Conservation (phyloP, 345 rosid species). For the Lumnitzera racemosa region DNA sequence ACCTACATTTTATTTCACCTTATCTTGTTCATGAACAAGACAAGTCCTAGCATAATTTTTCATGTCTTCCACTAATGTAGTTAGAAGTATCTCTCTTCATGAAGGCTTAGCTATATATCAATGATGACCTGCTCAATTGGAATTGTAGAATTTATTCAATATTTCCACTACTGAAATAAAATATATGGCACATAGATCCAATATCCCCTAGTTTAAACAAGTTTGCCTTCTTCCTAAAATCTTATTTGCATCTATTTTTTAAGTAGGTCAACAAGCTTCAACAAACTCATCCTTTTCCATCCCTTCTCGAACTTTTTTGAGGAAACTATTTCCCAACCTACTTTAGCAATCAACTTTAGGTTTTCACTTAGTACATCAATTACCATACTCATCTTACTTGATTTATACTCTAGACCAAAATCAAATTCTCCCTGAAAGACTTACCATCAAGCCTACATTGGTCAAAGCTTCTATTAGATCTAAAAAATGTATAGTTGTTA, state of each 20-base stretch:
- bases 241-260: too few species aligned
- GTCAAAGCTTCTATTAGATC: neutral
- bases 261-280: too few species aligned
- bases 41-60: neutral
- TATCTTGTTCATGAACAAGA: neutral
- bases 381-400: neutral
- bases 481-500: neutral
- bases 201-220: too few species aligned
- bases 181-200: too few species aligned
- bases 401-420: constrained; percentile 1
- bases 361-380: constrained; percentile 3
- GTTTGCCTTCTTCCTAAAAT: too few species aligned
- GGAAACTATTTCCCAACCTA: neutral
- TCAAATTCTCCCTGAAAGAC: neutral
- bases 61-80: neutral
- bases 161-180: too few species aligned
- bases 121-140: neutral
- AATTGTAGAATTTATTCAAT: constrained; percentile 1
- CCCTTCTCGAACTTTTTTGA: neutral
- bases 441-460: neutral
- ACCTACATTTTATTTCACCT: neutral
- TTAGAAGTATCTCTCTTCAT: neutral
- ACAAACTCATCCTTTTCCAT: neutral
- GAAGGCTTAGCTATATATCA: neutral
- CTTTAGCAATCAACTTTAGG: neutral